Evolutionary conservation across 1,284 basidiomycete species (phyloP), one percentile per base, ranked within the genome.

Genomic region (Marasmius oreades): DNA sequence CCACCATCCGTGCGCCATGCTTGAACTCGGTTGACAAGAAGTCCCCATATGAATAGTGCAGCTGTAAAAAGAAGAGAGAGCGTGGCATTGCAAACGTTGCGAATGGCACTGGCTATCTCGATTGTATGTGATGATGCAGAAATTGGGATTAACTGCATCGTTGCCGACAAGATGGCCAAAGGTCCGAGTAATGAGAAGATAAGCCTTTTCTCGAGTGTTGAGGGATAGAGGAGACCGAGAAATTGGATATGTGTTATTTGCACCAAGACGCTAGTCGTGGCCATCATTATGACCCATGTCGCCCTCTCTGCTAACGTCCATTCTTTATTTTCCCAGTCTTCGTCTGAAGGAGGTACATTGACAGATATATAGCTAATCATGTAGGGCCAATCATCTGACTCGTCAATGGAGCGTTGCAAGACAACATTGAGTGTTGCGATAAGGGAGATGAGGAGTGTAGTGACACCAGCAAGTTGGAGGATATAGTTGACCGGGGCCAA

Each of bases 241-340:
- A 98, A 98, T 70, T 99, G 97, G 55, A 99, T 98, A 73, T 99
- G 95, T 0, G 96, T 97, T 58, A 94, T 89, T 92, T 97, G 94
- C 28, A 93, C 90, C 44, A 97, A 74, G 7, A 84, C 89, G 8
- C 89, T 91, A 8, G 91, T 91, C 10, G 92, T 80, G 1, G 92
- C 92, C 61, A 92, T 92, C 81, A 98, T 89, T 46, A 93, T 76
- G 45, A 91, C 81, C 93, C 93, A 98, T 3, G 88, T 89, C 0
- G 85, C 88, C 26, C 84, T 76, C 63, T 92, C 83, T 0, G 82
- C 79, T 5, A 76, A 67, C 2, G 77, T 78, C 95, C 95, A 98
- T 0, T 66, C 56, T 0, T 63, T 61, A 20, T 68, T 62, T 23
- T 69, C 61, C 12, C 65, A 54, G n/a, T 50, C 47, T 3, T 55